Evolutionary conservation across 148 eudicot genomes (phyloP).

Genomic region (Chenopodium formosanum): DNA sequence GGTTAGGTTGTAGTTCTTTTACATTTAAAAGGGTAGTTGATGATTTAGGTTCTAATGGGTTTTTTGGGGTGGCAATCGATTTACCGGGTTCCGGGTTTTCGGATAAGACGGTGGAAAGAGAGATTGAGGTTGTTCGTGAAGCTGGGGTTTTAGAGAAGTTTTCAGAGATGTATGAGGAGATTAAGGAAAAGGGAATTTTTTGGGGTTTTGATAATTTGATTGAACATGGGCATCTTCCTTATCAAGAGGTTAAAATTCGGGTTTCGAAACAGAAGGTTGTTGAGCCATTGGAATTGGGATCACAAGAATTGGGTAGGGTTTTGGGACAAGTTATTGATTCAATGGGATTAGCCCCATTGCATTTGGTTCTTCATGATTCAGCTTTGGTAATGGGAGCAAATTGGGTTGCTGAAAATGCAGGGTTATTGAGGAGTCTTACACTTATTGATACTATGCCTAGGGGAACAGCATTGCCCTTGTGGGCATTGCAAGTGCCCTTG

Average conservation of each 20-base stretch:
- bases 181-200: constrained; percentile 83
- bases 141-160: constrained; percentile 49
- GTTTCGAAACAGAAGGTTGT: constrained; percentile 39
- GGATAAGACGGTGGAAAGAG: constrained; percentile 53
- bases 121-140: constrained; percentile 35
- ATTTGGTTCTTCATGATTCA: constrained; percentile 85
- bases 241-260: constrained; percentile 40
- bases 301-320: constrained; percentile 68
- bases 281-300: constrained; percentile 60
- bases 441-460: constrained; percentile 54
- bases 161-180: constrained; percentile 59
- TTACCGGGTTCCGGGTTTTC: constrained; percentile 96
- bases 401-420: constrained; percentile 69
- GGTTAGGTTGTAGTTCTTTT: constrained; percentile 78
- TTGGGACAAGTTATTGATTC: constrained; percentile 69
- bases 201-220: constrained; percentile 92
- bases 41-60: constrained; percentile 47
- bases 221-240: constrained; percentile 69
- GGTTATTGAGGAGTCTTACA: constrained; percentile 59
- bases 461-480: constrained; percentile 65
- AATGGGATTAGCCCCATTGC: constrained; percentile 70
- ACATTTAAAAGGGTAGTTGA: constrained; percentile 51
- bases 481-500: constrained; percentile 52
- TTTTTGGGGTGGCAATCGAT: constrained; percentile 61
- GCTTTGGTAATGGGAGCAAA: constrained; percentile 70